Evolutionary conservation across 768 basidiomycete genomes (phyloP).

Genomic region (Mrakia blollopis): DNA sequence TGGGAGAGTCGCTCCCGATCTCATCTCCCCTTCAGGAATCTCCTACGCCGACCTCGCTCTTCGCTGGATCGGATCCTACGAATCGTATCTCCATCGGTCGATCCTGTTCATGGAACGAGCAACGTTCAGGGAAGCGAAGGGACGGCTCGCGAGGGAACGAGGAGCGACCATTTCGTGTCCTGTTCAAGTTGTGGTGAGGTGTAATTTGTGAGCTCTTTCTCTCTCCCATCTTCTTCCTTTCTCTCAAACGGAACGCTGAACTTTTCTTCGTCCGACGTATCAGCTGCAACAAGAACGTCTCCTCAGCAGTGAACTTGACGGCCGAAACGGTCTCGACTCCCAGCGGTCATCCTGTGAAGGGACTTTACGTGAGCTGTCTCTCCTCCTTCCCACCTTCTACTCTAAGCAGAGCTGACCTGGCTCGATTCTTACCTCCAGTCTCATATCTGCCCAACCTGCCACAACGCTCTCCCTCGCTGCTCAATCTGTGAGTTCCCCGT

Average conservation of each 20-base stretch:
- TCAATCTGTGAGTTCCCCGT: slow-evolving; percentile 2
- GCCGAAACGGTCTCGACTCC: not conserved
- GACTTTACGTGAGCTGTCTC: not conserved
- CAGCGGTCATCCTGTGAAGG: slow-evolving; percentile 3
- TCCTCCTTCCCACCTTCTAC: not conserved
- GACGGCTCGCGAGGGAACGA: slow-evolving; percentile 18
- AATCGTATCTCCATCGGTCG: slow-evolving; percentile 11
- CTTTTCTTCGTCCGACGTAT: not conserved
- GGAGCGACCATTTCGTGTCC: not conserved
- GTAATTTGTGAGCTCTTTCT: slow-evolving; percentile 15
- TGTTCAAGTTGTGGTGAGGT: slow-evolving; percentile 24
- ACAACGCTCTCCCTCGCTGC: slow-evolving; percentile 15
- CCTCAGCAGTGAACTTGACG: not conserved
- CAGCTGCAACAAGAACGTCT: slow-evolving; percentile 32
- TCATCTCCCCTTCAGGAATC: not conserved
- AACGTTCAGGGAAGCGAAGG: slow-evolving; percentile 16
- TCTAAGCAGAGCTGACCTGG: too few relatives aligned
- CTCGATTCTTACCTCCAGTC: not conserved
- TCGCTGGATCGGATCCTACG: slow-evolving; percentile 27
- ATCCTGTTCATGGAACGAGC: slow-evolving; percentile 11
- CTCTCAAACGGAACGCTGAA: not conserved
- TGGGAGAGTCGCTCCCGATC: not conserved
- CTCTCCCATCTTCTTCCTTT: not conserved
- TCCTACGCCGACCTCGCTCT: not conserved
- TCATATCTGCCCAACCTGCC: slow-evolving; percentile 7